Conservation (phyloP, 768 basidiomycete genomes). For the Pleurotus cornucopiae region DNA sequence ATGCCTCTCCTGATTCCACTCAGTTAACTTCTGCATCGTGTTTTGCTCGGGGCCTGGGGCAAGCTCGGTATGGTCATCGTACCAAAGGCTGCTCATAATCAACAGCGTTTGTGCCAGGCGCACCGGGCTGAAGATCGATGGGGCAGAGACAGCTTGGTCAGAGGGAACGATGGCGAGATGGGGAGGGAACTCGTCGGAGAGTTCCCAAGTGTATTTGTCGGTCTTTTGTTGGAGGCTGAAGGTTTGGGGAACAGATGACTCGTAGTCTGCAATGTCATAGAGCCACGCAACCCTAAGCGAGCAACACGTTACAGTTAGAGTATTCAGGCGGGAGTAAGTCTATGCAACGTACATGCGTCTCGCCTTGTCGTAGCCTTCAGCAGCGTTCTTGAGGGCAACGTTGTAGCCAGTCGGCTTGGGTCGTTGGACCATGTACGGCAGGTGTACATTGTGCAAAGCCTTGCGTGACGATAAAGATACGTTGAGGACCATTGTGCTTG, state of each 20-base stretch:
- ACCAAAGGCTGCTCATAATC: slow-evolving; percentile 2
- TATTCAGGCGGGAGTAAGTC: no score
- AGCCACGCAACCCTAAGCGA: neutral
- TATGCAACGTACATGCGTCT: neutral
- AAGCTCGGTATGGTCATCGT: slow-evolving; percentile 1
- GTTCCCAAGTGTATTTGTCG: slow-evolving; percentile 14
- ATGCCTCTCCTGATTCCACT: slow-evolving; percentile 13
- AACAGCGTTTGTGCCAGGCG: slow-evolving; percentile 13
- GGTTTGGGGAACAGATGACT: slow-evolving; percentile 9
- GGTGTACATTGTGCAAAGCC: neutral
- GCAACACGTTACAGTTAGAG: no score
- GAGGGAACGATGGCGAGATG: slow-evolving; percentile 15
- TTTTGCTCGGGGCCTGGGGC: slow-evolving; percentile 3
- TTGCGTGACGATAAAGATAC: neutral
- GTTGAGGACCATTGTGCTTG: no score
- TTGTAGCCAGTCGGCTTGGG: neutral
- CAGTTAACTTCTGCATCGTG: slow-evolving; percentile 16
- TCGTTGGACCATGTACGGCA: neutral
- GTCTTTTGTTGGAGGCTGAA: slow-evolving; percentile 7
- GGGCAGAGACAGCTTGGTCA: neutral
- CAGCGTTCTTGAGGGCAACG: neutral
- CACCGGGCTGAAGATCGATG: slow-evolving; percentile 15
- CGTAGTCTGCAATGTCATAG: slow-evolving; percentile 5
- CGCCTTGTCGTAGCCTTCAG: slow-evolving; percentile 1
- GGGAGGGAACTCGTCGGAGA: slow-evolving; percentile 17